Evolutionary conservation across 23 red algal species (phyloP).

Genomic region (Gracilariopsis chorda): DNA sequence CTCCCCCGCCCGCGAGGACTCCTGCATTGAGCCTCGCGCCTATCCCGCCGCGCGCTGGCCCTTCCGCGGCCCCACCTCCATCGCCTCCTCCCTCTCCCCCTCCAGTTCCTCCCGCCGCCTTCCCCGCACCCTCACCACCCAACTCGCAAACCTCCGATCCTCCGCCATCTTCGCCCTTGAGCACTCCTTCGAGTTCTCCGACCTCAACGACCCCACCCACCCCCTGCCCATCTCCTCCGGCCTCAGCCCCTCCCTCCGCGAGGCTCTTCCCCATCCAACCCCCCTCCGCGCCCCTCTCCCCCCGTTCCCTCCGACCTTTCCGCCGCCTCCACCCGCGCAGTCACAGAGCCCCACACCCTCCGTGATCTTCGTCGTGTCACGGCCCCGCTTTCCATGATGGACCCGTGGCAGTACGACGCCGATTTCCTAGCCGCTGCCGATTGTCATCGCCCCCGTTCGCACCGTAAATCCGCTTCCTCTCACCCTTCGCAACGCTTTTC

Average conservation of each 20-base stretch:
- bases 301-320: constrained; percentile 43
- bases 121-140: constrained; percentile 1
- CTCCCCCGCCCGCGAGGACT: constrained; percentile 22
- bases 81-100: background rate
- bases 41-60: constrained; percentile 36
- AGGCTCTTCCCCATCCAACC: constrained; percentile 33
- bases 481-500: background rate
- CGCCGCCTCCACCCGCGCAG: constrained; percentile 40
- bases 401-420: constrained; percentile 40
- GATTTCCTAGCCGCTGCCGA: background rate
- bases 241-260: constrained; percentile 8
- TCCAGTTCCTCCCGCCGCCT: constrained; percentile 12
- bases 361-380: constrained; percentile 57
- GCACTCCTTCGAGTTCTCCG: constrained; percentile 22
- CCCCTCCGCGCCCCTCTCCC: background rate
- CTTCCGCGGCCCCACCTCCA: constrained; percentile 16
- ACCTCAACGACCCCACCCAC: background rate
- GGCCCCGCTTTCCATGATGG: constrained; percentile 21
- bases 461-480: background rate
- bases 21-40: constrained; percentile 45
- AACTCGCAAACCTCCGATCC: background rate
- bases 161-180: constrained; percentile 10
- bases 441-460: background rate
- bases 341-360: constrained; percentile 29
- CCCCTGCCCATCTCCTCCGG: constrained; percentile 3